These are phyloP conservation scores for Cucurbita moschata DNA, from an alignment of 306 rosid genomes.

Conservation along the genomic window DNA sequence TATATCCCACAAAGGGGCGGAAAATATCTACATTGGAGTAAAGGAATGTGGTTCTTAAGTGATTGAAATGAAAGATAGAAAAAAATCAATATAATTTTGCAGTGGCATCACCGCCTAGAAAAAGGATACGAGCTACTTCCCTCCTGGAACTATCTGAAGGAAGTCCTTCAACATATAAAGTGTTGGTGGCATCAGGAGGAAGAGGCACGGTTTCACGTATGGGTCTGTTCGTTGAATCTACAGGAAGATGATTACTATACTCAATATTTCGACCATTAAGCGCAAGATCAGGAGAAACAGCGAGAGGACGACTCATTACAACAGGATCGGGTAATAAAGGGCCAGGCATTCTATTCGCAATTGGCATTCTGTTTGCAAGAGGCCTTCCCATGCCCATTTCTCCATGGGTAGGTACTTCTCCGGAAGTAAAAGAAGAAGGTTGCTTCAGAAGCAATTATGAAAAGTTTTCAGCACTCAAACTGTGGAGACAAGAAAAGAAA, in stretches of 20 bases:
- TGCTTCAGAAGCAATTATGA: conserved; percentile 42
- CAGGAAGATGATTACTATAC: conserved; percentile 43
- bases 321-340: conserved; percentile 44
- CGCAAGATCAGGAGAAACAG: conserved; percentile 44
- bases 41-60: conserved; percentile 1
- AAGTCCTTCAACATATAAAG: conserved; percentile 85
- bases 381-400: conserved; percentile 49
- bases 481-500: conserved; percentile 7
- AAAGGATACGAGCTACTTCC: conserved; percentile 92
- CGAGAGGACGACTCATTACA: conserved; percentile 33
- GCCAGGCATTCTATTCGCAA: conserved; percentile 33
- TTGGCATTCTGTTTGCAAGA: conserved; percentile 31
- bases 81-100: conserved; percentile 2
- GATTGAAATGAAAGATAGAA: background rate
- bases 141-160: conserved; percentile 71
- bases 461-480: conserved; percentile 15
- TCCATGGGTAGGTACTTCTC: conserved; percentile 46
- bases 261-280: conserved; percentile 39
- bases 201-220: conserved; percentile 61
- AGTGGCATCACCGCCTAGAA: conserved; percentile 2
- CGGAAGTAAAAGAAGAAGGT: conserved; percentile 42
- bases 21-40: conserved; percentile 45
- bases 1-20: conserved; percentile 91
- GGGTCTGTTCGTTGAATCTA: conserved; percentile 43
- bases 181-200: conserved; percentile 83